These are phyloP conservation scores for Chrysanthemum seticuspe DNA, from an alignment of 129 eudicot genomes.

Conservation along the genomic window DNA sequence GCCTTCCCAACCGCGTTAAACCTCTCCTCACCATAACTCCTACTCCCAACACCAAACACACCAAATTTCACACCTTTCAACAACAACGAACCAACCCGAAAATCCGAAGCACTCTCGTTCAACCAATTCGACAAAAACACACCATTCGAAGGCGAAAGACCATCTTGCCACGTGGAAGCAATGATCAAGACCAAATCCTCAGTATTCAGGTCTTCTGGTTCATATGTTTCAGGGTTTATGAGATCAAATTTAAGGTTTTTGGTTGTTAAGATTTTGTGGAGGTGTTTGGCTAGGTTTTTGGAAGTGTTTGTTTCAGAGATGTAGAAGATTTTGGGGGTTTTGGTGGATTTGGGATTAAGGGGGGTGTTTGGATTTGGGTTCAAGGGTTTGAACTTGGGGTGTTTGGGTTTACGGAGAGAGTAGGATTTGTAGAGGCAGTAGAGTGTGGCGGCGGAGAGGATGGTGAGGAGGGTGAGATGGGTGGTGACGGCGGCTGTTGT, in stretches of 20 bases:
- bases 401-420: constrained; percentile 50
- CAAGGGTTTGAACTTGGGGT: constrained; percentile 11
- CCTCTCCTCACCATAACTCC: constrained; percentile 51
- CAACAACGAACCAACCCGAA: constrained; percentile 76
- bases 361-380: constrained; percentile 22
- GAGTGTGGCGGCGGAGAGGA: constrained; percentile 81
- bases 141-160: constrained; percentile 65
- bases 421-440: constrained; percentile 80
- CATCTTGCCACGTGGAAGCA: constrained; percentile 91
- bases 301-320: constrained; percentile 78
- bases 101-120: constrained; percentile 79
- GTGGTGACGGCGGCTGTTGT: constrained; percentile 26
- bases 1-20: constrained; percentile 64
- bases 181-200: constrained; percentile 64
- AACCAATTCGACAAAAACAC: constrained; percentile 77
- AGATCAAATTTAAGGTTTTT: constrained; percentile 58
- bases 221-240: constrained; percentile 59
- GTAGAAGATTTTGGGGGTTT: constrained; percentile 51
- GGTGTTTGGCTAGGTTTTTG: constrained; percentile 76
- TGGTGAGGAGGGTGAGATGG: constrained; percentile 64
- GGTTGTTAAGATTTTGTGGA: constrained; percentile 35
- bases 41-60: constrained; percentile 88
- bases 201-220: constrained; percentile 78
- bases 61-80: constrained; percentile 54
- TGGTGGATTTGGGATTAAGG: constrained; percentile 16